Base-by-base conservation (phyloP, 1,284 basidiomycete species). In the Phaffia rhodozyma region DNA sequence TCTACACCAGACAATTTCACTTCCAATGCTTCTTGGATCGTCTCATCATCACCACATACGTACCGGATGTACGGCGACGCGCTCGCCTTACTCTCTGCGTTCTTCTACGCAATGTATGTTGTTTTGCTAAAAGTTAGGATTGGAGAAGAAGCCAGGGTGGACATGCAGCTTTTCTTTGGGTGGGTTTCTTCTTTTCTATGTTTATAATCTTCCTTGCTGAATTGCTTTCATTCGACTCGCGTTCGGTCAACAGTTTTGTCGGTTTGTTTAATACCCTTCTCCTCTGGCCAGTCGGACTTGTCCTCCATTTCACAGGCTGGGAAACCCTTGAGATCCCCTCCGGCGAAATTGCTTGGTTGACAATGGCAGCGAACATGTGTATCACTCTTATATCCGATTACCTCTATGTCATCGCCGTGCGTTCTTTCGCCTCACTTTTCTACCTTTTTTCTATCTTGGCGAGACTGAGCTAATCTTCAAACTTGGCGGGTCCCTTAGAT, bases 71-170 rank as follows among this genome's bases (percentile, higher is more conserved):
- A 54, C 34, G 91, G 92, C 49, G 91, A 97, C 74, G 67, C 79
- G 27, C 80, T 94, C 9, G 89, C 91, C 0, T 78, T 96, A 49
- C 71, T 90, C 25, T 89, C 88, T 18, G 89, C 91, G 0, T 68
- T 89, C 11, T 87, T 90, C 73, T 97, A 97, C 75, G 88, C 93
- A 0, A 75, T 91, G 58, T 99, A 99, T 75, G 87, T 96, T 47
- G 87, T 88, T 68, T 79, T 97, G 49, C 83, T 99, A 72, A 98
- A 98, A 77, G 88, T 86, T 63, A 82, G 83, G 66, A 87, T 96
- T 53, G 83, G 82, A 51, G 81, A 83, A 62, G 92, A 96, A 73
- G 86, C 87, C 6, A 82, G 91, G 53, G 84, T 91, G 68, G 85
- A 93, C 74, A 92, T 93, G 89, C 88, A 90, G 70, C 79, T 94